Conservation (phyloP, 169 alveolate species). For the Plasmodium sp. region DNA sequence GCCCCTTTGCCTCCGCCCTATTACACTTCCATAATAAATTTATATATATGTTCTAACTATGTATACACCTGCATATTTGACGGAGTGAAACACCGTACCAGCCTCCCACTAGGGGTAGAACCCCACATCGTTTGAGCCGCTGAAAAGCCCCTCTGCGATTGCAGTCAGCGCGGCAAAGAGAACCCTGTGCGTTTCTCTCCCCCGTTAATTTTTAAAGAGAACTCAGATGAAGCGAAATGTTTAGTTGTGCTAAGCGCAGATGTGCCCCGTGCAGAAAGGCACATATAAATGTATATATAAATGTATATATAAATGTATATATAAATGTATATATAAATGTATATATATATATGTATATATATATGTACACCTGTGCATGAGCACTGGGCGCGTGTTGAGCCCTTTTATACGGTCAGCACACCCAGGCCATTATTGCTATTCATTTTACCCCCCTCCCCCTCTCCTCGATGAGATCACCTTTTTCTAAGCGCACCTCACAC, state of each 20-base stretch:
- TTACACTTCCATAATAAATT: background rate
- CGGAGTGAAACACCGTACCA: background rate
- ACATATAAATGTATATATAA: background rate
- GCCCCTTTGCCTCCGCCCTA: background rate
- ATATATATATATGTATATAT: background rate
- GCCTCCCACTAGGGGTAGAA: background rate
- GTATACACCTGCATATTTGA: background rate
- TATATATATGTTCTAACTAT: background rate
- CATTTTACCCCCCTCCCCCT: background rate
- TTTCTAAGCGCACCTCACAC: background rate
- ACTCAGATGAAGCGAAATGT: background rate
- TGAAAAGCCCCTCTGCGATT: background rate
- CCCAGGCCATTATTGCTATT: background rate
- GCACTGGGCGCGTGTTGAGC: background rate
- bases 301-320: background rate
- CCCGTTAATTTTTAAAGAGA: background rate
- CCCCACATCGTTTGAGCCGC: background rate
- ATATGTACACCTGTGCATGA: background rate
- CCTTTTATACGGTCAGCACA: background rate
- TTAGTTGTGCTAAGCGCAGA: background rate
- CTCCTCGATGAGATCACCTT: background rate
- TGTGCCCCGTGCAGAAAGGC: background rate
- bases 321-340: too few relatives aligned
- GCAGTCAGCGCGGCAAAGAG: background rate
- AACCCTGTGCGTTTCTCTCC: background rate